Evolutionary conservation across 805 yeast genomes (phyloP), one percentile per base, ranked within the genome.

Genomic region (Yarrowia sp.): DNA sequence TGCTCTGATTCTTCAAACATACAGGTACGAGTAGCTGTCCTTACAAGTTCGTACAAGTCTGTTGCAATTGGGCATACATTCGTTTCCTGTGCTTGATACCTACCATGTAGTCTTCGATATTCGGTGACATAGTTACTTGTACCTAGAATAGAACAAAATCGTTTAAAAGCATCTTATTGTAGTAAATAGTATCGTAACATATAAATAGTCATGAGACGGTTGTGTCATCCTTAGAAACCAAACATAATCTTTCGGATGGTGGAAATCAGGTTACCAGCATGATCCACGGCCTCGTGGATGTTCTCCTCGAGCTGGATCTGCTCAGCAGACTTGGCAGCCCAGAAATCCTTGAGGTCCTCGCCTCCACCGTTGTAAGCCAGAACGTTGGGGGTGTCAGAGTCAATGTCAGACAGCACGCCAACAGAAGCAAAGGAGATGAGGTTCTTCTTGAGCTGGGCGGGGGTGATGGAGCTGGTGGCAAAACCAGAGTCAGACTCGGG

Each of bases 291-390:
- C 61, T 54, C 46, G 26, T 54, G 44, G 35, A 54, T 38, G 40
- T 54, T 35, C 44, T 54, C 61, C 46, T 36, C 46, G 26, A 38
- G 33, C 61, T 54, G 26, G 22, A 32, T 26, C 61, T 54, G 41
- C 41, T 58, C 51, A 58, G 51, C 33, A 35, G 62, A 54, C 62
- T 54, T 36, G 28, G 46, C 62, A 21, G 46, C 46, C 85, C 85
- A 83, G 78, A 84, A 82, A 63, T 77, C 78, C 61, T 82, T 74
- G 70, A 84, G 73, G 75, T 81, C 79, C 71, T 76, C 78, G 66
- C 87, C 87, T 67, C 82, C 88, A 68, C 87, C 89, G 73, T 85
- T 85, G 80, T 70, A 85, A 40, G 83, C 85, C 71, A 85, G 79
- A 48, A 83, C 73, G 74, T 85, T 85, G 63, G 87, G 87, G 44